These are phyloP conservation scores for Psilocybe sp. DNA, from an alignment of 768 basidiomycete genomes.

Conservation along the genomic window DNA sequence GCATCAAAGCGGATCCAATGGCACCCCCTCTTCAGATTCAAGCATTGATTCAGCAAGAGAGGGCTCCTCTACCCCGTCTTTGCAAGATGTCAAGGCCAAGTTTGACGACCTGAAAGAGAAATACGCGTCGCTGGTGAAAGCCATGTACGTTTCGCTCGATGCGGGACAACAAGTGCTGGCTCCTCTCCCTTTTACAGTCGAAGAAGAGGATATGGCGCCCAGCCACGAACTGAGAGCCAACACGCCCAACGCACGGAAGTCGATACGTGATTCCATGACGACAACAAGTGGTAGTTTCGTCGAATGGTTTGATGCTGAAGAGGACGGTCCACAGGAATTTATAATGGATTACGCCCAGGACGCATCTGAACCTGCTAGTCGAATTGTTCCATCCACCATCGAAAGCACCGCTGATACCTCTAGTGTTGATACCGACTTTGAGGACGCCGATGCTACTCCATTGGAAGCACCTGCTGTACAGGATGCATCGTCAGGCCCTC, in stretches of 20 bases:
- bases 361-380: slow-evolving; percentile 35
- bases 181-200: slow-evolving; percentile 42
- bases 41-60: no score
- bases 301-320: slow-evolving; percentile 80
- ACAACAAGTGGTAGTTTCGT: slow-evolving; percentile 51
- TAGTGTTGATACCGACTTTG: slow-evolving; percentile 53
- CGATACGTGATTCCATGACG: slow-evolving; percentile 43
- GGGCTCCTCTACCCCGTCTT: not conserved
- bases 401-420: slow-evolving; percentile 42
- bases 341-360: slow-evolving; percentile 46
- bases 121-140: slow-evolving; percentile 48
- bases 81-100: slow-evolving; percentile 44
- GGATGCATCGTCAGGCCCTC: slow-evolving; percentile 10
- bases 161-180: slow-evolving; percentile 24
- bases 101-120: slow-evolving; percentile 59
- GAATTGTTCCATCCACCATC: slow-evolving; percentile 37
- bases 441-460: slow-evolving; percentile 26
- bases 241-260: slow-evolving; percentile 28
- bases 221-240: slow-evolving; percentile 4
- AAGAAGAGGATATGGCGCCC: slow-evolving; percentile 33
- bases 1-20: not conserved
- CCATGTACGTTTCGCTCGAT: slow-evolving; percentile 33
- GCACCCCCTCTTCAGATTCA: no score
- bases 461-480: slow-evolving; percentile 9
- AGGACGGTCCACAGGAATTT: slow-evolving; percentile 72